Conservation (phyloP, 2,329 filamentous ascomycete genomes). For the Verticillium zaregamsianum region DNA sequence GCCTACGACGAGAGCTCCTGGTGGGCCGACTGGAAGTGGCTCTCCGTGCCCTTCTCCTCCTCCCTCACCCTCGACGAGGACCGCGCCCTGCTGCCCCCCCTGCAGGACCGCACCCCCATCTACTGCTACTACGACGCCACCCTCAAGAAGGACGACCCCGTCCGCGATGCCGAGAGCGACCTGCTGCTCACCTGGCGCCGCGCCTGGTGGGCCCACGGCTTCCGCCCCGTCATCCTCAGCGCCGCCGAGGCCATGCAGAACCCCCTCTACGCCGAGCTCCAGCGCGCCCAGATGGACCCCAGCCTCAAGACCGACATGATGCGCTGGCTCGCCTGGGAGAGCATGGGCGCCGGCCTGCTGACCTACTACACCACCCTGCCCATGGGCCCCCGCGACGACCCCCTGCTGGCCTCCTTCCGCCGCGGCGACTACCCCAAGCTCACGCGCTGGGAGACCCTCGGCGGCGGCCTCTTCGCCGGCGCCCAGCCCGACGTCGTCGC, state of each 20-base stretch:
- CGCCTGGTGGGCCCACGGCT: conserved; percentile 94
- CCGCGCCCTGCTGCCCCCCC: conserved; percentile 75
- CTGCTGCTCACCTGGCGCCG: conserved; percentile 83
- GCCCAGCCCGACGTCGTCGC: conserved; percentile 59
- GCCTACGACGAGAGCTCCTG: conserved; percentile 75
- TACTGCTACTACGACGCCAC: conserved; percentile 88
- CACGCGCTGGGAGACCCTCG: conserved; percentile 69
- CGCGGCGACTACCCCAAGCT: conserved; percentile 70
- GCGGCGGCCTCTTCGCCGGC: conserved; percentile 70
- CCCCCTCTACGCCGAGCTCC: conserved; percentile 69
- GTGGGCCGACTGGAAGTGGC: conserved; percentile 88
- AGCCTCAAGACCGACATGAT: conserved; percentile 67
- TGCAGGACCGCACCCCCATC: conserved; percentile 65
- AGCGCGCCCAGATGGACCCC: conserved; percentile 56
- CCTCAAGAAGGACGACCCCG: conserved; percentile 55
- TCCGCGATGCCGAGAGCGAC: conserved; percentile 69
- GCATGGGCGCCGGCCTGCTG: conserved; percentile 81
- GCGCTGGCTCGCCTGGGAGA: conserved; percentile 89
- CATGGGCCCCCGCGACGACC: conserved; percentile 73
- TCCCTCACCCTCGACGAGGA: conserved; percentile 76
- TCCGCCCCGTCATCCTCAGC: conserved; percentile 77
- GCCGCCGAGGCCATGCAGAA: conserved; percentile 79
- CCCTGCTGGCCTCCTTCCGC: conserved; percentile 67
- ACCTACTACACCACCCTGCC: conserved; percentile 77
- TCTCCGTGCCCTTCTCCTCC: conserved; percentile 78